Evolutionary conservation across 192 early-diverging fungal species (phyloP), one percentile per base, ranked within the genome.

Genomic region (Ramicandelaber brevisporus): DNA sequence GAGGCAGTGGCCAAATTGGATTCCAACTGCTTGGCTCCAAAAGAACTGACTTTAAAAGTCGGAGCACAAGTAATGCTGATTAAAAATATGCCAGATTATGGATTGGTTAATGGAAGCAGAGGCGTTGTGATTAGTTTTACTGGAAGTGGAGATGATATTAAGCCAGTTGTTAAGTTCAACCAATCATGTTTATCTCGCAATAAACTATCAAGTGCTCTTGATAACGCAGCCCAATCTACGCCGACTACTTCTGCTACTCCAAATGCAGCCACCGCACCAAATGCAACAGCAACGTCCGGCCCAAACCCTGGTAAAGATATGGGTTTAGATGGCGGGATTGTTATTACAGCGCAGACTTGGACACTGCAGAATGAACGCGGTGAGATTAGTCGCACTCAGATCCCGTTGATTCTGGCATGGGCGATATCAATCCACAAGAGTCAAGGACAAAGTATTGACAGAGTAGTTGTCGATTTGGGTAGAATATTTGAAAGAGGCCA

Each of bases 1-100:
- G n/a, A n/a, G n/a, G n/a, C n/a, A n/a, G n/a, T n/a, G n/a, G n/a
- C n/a, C n/a, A n/a, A n/a, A n/a, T 42, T 40, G 5, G 40, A 50
- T 21, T 20, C 23, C 17, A 43, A 34, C 30, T 40, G 33, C 20
- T 44, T 57, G 41, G 37, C 46, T 3, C 76, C 68, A 0, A 31
- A 46, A 2, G 26, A 35, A 11, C 53, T 93, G 4, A 53, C 61
- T 26, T 43, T 93, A 13, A 86, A 84, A 51, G 15, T 47, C 5
- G 37, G 60, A 26, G 74, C 82, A 2, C 87, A 88, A 39, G 87
- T 93, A 1, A 85, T 84, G 76, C 48, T 93, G 29, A 51, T 76
- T 19, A 82, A 77, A 36, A 78, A 80, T 34, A 43, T 70, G 53
- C 53, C 57, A 14, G 61, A 62, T 2, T 29, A 41, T 10, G 49